Conservation (phyloP, 306 rosid species). For the Vigna trinervia region DNA sequence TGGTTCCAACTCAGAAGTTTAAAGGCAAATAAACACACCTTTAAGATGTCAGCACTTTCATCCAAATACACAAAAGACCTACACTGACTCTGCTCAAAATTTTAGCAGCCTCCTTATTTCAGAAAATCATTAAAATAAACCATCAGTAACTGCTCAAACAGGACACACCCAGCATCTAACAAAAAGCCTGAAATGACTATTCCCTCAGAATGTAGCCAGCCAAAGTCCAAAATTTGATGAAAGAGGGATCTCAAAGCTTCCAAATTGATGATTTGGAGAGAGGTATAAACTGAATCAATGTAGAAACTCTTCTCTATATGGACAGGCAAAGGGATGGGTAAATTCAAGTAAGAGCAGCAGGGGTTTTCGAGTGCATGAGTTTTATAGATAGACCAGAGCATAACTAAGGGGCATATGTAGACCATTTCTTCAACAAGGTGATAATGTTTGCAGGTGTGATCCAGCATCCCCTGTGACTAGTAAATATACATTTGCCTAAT, state of each 20-base stretch:
- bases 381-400: not conserved
- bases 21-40: not conserved
- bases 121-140: not conserved
- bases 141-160: not conserved
- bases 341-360: not conserved
- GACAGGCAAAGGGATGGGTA: not conserved
- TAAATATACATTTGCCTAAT: not conserved
- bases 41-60: slow-evolving; percentile 1
- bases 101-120: not conserved
- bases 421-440: not conserved
- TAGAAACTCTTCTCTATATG: no score
- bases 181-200: not conserved
- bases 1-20: no score
- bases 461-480: not conserved
- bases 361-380: not conserved
- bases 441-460: not conserved
- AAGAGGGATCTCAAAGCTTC: not conserved
- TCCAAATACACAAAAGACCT: slow-evolving; percentile 3
- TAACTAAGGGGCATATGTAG: not conserved
- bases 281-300: no score
- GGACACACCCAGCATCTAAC: no score
- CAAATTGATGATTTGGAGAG: not conserved
- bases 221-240: not conserved
- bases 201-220: not conserved
- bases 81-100: not conserved